phyloP scores from a whole-genome alignment of 129 eudicot genomes.

The Centella asiatica region DNA sequence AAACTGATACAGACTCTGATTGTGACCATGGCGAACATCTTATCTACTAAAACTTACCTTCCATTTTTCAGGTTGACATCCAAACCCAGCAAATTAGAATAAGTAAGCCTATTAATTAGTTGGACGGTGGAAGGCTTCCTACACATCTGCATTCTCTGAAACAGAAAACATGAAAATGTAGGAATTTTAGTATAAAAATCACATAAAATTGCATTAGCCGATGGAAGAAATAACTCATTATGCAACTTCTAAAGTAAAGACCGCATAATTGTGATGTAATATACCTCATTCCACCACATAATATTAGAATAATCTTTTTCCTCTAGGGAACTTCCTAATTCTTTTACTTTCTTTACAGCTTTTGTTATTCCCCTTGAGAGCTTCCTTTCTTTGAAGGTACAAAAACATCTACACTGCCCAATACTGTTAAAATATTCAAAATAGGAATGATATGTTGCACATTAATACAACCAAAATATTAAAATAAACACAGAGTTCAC shows the following conservation, averaged over 20 bases:
- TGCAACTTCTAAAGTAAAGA: conserved; percentile 6
- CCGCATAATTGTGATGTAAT: conserved; percentile 9
- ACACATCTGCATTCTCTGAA: conserved; percentile 66
- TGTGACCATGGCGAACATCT: background rate
- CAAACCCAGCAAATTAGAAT: conserved; percentile 75
- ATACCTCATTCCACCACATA: conserved; percentile 96
- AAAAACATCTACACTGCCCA: conserved; percentile 22
- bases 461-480: too few species aligned
- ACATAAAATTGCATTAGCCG: background rate
- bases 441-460: too few species aligned
- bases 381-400: conserved; percentile 46
- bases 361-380: conserved; percentile 26
- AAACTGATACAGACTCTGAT: too few species aligned
- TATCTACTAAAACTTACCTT: conserved; percentile 28
- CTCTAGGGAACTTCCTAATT: conserved; percentile 24
- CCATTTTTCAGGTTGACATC: conserved; percentile 71
- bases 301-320: conserved; percentile 56
- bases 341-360: conserved; percentile 38
- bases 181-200: background rate
- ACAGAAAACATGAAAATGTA: conserved; percentile 13
- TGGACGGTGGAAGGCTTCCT: conserved; percentile 71
- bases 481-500: too few species aligned
- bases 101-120: conserved; percentile 52
- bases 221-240: conserved; percentile 3
- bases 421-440: conserved; percentile 15